Conservation (phyloP, 2,329 filamentous ascomycete species). For the Penicillium griseofulvum region DNA sequence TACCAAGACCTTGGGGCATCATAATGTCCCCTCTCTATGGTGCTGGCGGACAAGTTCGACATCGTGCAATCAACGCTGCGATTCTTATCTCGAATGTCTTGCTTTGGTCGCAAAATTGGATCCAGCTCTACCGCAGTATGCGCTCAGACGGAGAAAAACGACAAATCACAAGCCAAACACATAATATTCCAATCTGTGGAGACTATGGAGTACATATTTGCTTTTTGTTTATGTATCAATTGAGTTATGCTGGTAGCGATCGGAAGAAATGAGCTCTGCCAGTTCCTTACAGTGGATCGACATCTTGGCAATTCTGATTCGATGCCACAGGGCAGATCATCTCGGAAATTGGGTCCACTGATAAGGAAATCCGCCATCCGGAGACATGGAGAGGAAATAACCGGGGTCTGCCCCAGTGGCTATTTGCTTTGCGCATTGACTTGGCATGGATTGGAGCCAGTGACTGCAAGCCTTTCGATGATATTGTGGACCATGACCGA, state of each 20-base stretch:
- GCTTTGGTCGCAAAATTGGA: neutral
- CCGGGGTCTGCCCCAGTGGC: neutral
- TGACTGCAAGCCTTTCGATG: neutral
- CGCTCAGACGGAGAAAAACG: constrained; percentile 1
- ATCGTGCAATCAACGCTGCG: constrained; percentile 10
- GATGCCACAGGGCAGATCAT: constrained; percentile 7
- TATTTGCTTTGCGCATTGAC: constrained; percentile 5
- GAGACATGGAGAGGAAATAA: constrained; percentile 1
- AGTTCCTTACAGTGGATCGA: constrained; percentile 13
- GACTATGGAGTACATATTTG: neutral
- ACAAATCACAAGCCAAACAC: constrained; percentile 7
- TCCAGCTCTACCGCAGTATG: constrained; percentile 6
- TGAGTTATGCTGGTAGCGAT: neutral
- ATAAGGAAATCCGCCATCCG: constrained; percentile 13
- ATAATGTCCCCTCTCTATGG: neutral
- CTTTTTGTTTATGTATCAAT: constrained; percentile 3
- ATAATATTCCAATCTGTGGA: neutral
- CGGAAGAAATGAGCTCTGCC: neutral
- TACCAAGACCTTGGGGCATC: neutral
- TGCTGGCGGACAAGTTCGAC: neutral
- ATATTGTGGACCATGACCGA: constrained; percentile 9
- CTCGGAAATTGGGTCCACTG: constrained; percentile 13
- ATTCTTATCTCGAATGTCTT: constrained; percentile 14
- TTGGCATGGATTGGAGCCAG: neutral
- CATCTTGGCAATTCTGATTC: constrained; percentile 8